A percentile compares a stretch with the other conserved stretches of the same genome.
phyloP scores from a whole-genome alignment of 2,329 filamentous ascomycete species.

The Helminthosporium solani region DNA sequence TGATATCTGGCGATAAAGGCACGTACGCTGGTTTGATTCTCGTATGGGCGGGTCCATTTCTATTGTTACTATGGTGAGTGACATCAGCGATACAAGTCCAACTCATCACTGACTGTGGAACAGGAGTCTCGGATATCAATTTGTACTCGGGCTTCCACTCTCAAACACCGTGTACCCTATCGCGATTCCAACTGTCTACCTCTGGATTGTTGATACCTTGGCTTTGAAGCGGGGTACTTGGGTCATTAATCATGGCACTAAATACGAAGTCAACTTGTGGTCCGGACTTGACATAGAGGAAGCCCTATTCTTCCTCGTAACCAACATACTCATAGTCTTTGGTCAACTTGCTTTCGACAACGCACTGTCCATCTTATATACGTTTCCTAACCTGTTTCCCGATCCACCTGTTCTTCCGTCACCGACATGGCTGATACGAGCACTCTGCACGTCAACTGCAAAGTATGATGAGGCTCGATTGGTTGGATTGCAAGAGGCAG shows the following conservation, averaged over 20 bases:
- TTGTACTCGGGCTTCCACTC: slow-evolving; percentile 61
- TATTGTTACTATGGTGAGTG: slow-evolving; percentile 60
- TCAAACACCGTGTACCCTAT: slow-evolving; percentile 62
- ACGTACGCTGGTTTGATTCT: slow-evolving; percentile 72
- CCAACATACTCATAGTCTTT: slow-evolving; percentile 69
- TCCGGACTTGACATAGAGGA: slow-evolving; percentile 70
- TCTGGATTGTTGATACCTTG: slow-evolving; percentile 71
- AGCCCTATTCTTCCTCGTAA: slow-evolving; percentile 70
- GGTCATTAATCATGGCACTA: slow-evolving; percentile 68
- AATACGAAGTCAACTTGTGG: slow-evolving; percentile 64
- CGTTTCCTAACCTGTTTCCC: slow-evolving; percentile 61
- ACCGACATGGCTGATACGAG: slow-evolving; percentile 53
- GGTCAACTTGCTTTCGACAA: slow-evolving; percentile 70
- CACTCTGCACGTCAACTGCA: slow-evolving; percentile 51
- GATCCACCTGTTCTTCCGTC: slow-evolving; percentile 52
- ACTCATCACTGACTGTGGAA: slow-evolving; percentile 4
- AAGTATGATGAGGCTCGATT: slow-evolving; percentile 61
- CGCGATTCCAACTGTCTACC: slow-evolving; percentile 63
- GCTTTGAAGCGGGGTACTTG: slow-evolving; percentile 69
- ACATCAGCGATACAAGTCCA: not conserved
- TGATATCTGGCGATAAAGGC: slow-evolving; percentile 50
- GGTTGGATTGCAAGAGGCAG: slow-evolving; percentile 59
- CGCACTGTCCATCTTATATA: slow-evolving; percentile 63
- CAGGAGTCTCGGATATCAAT: slow-evolving; percentile 62
- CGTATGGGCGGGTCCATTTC: slow-evolving; percentile 66